A percentile compares a stretch with the other conserved stretches of the same genome.
phyloP scores from a whole-genome alignment of 345 rosid species.

The Salix purpurea region DNA sequence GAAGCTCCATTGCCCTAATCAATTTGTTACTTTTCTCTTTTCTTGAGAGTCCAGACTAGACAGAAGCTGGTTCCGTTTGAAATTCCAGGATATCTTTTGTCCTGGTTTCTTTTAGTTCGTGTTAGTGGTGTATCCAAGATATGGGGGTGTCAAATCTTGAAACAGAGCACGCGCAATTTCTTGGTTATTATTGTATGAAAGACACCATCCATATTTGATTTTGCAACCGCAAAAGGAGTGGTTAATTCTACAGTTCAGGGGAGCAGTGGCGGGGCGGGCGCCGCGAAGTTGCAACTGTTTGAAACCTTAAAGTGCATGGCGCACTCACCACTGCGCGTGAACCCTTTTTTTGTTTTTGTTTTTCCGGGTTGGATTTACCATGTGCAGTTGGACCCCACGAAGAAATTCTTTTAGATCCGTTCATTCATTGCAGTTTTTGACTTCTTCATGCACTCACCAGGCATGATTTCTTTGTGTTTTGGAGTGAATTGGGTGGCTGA shows the following conservation, averaged over 20 bases:
- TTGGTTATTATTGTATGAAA: not conserved
- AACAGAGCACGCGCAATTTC: not conserved
- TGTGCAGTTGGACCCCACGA: slow-evolving; percentile 16
- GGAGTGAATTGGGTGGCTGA: not conserved
- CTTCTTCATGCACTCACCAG: not conserved
- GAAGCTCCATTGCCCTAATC: no score
- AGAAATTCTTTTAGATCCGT: not conserved
- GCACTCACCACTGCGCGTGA: slow-evolving; percentile 37
- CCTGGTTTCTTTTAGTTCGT: not conserved
- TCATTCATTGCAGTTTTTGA: slow-evolving; percentile 18
- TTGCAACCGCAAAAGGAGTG: not conserved
- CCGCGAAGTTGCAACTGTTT: slow-evolving; percentile 9
- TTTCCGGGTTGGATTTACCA: not conserved
- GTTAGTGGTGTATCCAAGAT: slow-evolving; percentile 5
- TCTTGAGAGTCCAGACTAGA: not conserved
- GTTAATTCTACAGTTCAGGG: not conserved
- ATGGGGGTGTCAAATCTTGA: not conserved
- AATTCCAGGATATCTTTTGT: not conserved
- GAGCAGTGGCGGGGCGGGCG: not conserved
- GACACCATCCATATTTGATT: not conserved
- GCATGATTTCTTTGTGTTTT: not conserved
- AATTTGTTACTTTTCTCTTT: not conserved
- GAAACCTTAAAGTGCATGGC: slow-evolving; percentile 15
- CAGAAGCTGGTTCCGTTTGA: not conserved
- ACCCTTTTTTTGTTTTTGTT: not conserved